A percentile compares a stretch with the other conserved stretches of the same genome.
phyloP scores from a whole-genome alignment of 495 filamentous ascomycete genomes.

The Aspergillus steynii region DNA sequence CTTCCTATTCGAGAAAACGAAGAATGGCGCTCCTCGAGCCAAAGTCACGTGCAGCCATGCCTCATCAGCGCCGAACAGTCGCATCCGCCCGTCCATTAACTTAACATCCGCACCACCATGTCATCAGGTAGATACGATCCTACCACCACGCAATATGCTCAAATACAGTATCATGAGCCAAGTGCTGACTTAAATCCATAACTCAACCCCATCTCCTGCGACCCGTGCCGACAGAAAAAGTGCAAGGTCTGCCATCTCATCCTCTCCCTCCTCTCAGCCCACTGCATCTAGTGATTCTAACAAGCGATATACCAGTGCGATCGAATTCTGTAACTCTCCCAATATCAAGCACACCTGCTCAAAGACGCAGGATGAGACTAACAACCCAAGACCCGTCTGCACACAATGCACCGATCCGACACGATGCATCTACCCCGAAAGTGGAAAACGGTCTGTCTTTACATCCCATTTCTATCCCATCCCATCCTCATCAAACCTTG shows the following conservation, averaged over 20 bases:
- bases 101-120: background rate
- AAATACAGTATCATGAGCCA: background rate
- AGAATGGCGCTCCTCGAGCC: background rate
- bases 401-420: constrained; percentile 22
- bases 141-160: background rate
- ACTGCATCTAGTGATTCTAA: constrained; percentile 1
- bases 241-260: constrained; percentile 21
- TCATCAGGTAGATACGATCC: background rate
- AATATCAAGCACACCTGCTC: background rate
- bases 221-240: constrained; percentile 30
- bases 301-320: constrained; percentile 18
- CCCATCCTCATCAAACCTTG: background rate
- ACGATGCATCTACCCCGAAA: constrained; percentile 25
- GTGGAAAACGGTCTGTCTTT: constrained; percentile 24
- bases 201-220: constrained; percentile 27
- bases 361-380: constrained; percentile 3
- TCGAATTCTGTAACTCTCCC: constrained; percentile 20
- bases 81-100: background rate
- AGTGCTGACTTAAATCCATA: background rate
- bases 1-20: no score
- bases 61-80: background rate
- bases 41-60: background rate
- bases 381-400: constrained; percentile 20
- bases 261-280: background rate
- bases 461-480: background rate